Evolutionary conservation across 1,139 yeast species (phyloP), one percentile per base, ranked within the genome.

Genomic region (Blastobotrys capitulatus): DNA sequence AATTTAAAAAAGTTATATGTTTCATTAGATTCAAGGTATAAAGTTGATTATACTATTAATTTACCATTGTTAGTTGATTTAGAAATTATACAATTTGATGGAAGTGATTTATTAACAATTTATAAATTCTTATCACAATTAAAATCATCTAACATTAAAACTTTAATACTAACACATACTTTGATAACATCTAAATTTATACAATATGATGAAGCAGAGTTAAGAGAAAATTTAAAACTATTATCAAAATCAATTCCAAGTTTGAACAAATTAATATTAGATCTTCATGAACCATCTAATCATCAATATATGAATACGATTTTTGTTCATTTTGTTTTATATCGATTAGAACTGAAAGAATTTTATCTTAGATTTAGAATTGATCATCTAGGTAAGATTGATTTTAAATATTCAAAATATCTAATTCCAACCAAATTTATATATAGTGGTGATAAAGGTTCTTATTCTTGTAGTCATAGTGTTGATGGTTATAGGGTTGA

Each of bases 1-100:
- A 20, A 37, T 15, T 5, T 44, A 7, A 34, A 44, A 32, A n/a
- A 16, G n/a, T 36, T 44, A 4, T 44, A 31, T 38, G 5, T 44
- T 12, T 32, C 37, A n/a, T 37, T 38, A 26, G 34, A 39, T 6
- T 25, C 42, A 22, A 26, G 16, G 40, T n/a, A 37, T 26, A 13
- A 37, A 6, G 27, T 34, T 15, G 13, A 32, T 20, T 29, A 42
- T 29, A 32, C 13, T 38, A 42, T 31, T 6, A 18, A 15, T 15
- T 13, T 42, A 18, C 45, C 45, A 7, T 42, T n/a, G 10, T 42
- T 42, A 8, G 6, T 29, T 34, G 36, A 27, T 4, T 13, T 42
- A 2, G 32, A 8, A 20, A 31, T 22, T 10, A 12, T 42, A 12
- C 45, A 42, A 15, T 15, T 42, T 10, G 35, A 42, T 22, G 45